Base-by-base conservation (phyloP, 768 basidiomycete species). In the Suillus paluster region DNA sequence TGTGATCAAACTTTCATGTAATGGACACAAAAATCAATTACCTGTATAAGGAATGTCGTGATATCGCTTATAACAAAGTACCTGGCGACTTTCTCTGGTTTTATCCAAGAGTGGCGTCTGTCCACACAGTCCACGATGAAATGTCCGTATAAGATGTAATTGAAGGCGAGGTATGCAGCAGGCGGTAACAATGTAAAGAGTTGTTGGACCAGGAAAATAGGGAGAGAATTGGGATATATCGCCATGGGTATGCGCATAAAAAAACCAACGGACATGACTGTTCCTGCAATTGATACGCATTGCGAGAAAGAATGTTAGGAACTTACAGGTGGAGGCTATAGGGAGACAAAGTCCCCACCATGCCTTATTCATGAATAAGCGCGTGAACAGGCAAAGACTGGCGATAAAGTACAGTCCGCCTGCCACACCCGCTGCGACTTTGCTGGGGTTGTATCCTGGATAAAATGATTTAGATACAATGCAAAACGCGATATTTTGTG, bases 311-410 rank as follows among this genome's bases (percentile, higher is more conserved):
- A 2, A 11, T 12, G 9, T 9, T n/a, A 25, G 17, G 1, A 15
- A 25, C 65, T 10, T 58, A 73, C 74, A n/a, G 11, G 66, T 33
- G n/a, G 70, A 21, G 9, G 66, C 74, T 5, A 75, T 69, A 23
- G 75, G 74, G 4, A 76, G 69, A 58, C 66, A 75, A 41, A 76
- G 53, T 19, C 67, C 74, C 74, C 74, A 75, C 75, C 72, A 71
- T 12, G 68, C 42, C 11, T 65, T 70, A n/a, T 66, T 64, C 21
- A 60, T 7, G 27, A 63, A 58, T n/a, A 75, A 33, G 19, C 71
- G 66, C 39, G 59, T 38, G 48, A 70, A 67, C 11, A 73, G 30
- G 17, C 61, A 30, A 10, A 63, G 0, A 5, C 65, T 54, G 7
- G 56, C 44, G 33, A 72, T 48, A 34, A 44, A 57, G 50, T 70